Evolutionary conservation across 441 rosid species (phyloP), one percentile per base, ranked within the genome.

Genomic region (Populus hybrid): DNA sequence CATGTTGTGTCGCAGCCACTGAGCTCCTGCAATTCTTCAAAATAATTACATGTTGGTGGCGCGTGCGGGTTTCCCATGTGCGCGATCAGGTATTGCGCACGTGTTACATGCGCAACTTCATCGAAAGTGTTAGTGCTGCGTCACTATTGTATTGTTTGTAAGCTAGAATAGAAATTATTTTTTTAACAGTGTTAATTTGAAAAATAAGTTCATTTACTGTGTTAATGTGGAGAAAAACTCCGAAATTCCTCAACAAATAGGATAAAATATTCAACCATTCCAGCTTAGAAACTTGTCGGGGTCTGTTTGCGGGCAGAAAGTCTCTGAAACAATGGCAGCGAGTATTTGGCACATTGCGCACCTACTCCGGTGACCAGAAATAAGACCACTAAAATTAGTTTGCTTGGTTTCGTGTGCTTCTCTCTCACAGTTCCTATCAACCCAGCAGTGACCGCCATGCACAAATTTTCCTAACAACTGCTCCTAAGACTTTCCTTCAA

Each of bases 391-490:
- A n/a, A 50, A 71, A 35, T 6, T 30, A 73, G 8, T 61, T 75
- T 75, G 76, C 68, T 76, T 77, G 42, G 72, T 46, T 86, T 82
- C 80, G 69, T 78, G 80, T 75, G 63, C 69, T 71, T 69, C 69
- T 40, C 54, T 18, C 34, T 8, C 57, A 70, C 26, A 35, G 76
- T 85, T 85, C 87, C 81, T 78, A 89, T 86, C 90, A 82, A 85
- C 88, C 87, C 81, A 78, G 68, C 75, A 54, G 50, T 68, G 24
- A 20, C 67, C 78, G 21, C 26, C 63, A 10, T 30, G 5, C 21
- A 30, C 75, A 36, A 11, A 59, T 61, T 78, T 89, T 88, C 91
- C 84, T 65, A 90, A 84, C 93, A 59, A 86, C 95, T 87, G 70
- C 79, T 86, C 92, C 95, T 88, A 88, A 78, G 14, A 57, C 64